Evolutionary conservation across 148 eudicot species (phyloP), one percentile per base, ranked within the genome.

Genomic region (Arbutus unedo): DNA sequence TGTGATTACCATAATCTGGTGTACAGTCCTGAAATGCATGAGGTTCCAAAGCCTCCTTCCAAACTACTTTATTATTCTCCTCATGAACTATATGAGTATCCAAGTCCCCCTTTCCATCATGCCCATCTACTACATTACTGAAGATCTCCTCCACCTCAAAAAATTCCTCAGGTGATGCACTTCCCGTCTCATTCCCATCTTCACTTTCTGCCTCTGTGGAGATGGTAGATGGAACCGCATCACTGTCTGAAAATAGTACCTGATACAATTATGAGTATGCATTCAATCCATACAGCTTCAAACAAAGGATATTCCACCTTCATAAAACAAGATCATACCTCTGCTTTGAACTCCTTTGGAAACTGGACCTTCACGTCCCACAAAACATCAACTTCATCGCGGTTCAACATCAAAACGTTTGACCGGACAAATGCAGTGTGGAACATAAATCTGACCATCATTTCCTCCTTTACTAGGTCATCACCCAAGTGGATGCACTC

Each of bases 121-220:
- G 74, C 49, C 74, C 74, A 70, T 70, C 74, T 41, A 70, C 43
- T 64, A 66, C 90, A 89, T 84, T 91, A 87, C 94, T 93, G 71
- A 95, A 95, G 80, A 91, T 95, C 93, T 95, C 97, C 87, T 95
- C 96, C 8, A 90, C 98, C 87, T 95, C 98, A 87, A 89, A 93
- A 88, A 91, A 95, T 68, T 93, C 98, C 44, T 92, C 95, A 0
- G 92, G 97, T 18, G 92, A 89, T 82, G 91, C 90, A 85, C 82
- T 73, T 56, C 89, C 98, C 45, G 85, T 80, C 38, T 91, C 94
- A 85, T 85, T 84, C 43, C 79, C 97, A 82, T 93, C 95, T 85
- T 92, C 93, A 79, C 85, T 85, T 62, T 71, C 88, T 7, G 77
- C 81, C n/a, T 88, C 87, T 56, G 90, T 66, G 81, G 89, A 83